Evolutionary conservation across 768 basidiomycete species (phyloP).

Genomic region (Boletus reticulatus): DNA sequence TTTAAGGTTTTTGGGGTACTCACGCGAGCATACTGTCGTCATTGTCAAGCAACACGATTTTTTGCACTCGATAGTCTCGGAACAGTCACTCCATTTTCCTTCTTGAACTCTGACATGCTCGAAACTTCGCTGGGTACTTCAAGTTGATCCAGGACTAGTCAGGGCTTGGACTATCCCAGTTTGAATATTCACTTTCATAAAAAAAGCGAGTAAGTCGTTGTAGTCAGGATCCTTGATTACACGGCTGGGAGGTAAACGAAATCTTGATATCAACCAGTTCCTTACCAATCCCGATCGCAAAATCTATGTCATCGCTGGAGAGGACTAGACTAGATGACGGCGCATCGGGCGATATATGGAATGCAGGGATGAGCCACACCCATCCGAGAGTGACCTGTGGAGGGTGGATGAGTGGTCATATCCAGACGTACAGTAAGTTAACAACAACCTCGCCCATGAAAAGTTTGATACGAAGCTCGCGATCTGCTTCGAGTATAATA

Average conservation of each 20-base stretch:
- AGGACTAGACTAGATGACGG: slow-evolving; percentile 39
- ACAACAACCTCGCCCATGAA: slow-evolving; percentile 68
- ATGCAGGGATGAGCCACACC: slow-evolving; percentile 84
- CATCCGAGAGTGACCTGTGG: slow-evolving; percentile 73
- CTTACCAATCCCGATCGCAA: slow-evolving; percentile 70
- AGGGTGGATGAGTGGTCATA: background rate
- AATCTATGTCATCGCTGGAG: slow-evolving; percentile 68
- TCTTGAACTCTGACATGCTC: too few relatives aligned
- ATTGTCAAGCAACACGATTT: too few relatives aligned
- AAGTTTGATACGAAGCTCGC: slow-evolving; percentile 70
- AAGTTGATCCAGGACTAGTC: too few relatives aligned
- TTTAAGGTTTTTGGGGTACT: too few relatives aligned
- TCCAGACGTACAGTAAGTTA: slow-evolving; percentile 2
- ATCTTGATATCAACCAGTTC: slow-evolving; percentile 65
- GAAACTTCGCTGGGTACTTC: too few relatives aligned
- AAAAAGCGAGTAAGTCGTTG: background rate
- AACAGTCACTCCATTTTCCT: too few relatives aligned
- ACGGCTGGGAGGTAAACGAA: slow-evolving; percentile 48
- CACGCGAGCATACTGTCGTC: too few relatives aligned
- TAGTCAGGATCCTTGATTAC: background rate
- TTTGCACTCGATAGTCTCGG: too few relatives aligned
- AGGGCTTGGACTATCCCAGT: too few relatives aligned
- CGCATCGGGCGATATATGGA: slow-evolving; percentile 65
- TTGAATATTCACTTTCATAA: too few relatives aligned
- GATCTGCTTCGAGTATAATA: slow-evolving; percentile 58